Evolutionary conservation across 352 stramenopile species (phyloP), one percentile per base, ranked within the genome.

Genomic region (Peronospora farinosa): DNA sequence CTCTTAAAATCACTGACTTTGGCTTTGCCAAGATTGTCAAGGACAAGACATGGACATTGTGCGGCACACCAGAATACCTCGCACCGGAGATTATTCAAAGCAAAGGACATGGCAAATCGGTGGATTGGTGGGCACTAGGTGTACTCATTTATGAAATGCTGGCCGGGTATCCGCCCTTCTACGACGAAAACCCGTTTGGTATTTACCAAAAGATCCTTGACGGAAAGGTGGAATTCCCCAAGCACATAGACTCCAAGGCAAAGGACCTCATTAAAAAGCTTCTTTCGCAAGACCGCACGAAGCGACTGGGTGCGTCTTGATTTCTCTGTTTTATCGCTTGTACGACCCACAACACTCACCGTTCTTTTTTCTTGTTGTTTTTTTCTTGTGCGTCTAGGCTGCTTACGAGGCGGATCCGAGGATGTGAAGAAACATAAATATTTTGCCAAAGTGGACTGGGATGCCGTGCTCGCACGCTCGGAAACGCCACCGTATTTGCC

Each of bases 151-250:
- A 92, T 62, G 88, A 96, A 59, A 96, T 97, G 87, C 68, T 96
- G 8, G 88, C 78, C 0, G 88, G 88, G 2, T 88, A 88, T 44
- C 84, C 88, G 27, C 87, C 88, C 2, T 96, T 96, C 48, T 96
- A 95, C 54, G 90, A 96, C 67, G 85, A 96, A 33, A 96, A 94
- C 47, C 82, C 86, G 33, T 95, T 97, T 52, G 86, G 85, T 13
- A 96, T 97, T 54, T 97, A 97, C 63, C 87, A 97, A 46, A 96
- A 96, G 60, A 97, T 97, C 46, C 56, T 97, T 25, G 85, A 90
- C 47, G 87, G 82, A 37, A 90, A 88, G 46, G 81, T 96, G 12
- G 86, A 96, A 35, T 94, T 91, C 54, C 90, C 90, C 23, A 84
- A 82, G 53, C 75, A 95, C 67, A 84, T 97, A 47, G 87, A 96